Evolutionary conservation across 2,329 filamentous ascomycete species (phyloP), one percentile per base, ranked within the genome.

Genomic region (Beauveria pseudobassiana): DNA sequence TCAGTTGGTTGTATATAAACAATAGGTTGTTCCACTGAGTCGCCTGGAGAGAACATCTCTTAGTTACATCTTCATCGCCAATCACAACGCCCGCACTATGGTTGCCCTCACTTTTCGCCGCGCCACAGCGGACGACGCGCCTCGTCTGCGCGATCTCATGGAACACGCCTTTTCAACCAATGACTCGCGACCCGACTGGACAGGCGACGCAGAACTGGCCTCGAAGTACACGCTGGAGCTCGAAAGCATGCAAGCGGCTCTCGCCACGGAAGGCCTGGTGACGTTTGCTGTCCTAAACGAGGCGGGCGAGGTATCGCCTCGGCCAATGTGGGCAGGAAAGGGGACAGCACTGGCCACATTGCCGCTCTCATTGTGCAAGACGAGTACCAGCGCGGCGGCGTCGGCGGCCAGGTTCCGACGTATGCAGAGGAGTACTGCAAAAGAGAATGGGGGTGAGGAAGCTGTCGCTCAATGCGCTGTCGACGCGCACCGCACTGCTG

Each of bases 161-260:
- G 69, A 78, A 56, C 65, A 71, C 14, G 75, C 77, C 0, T 79
- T 79, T 52, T 75, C 74, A 40, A 69, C 75, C 50, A 68, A 72
- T 3, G 76, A 78, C 48, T 72, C 63, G 62, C 67, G 76, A 54
- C 62, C 69, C 59, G 63, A 67, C 62, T 76, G 74, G 74, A 72
- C 73, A 0, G 76, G 69, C 4, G 67, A 75, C 59, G 66, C 71
- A 40, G 69, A 69, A 83, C 80, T 92, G 8, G 89, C 84, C 50
- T 89, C 87, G 12, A 85, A 80, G 55, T 91, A 90, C 74, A 87
- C 83, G 2, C 87, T 88, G 2, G 80, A 82, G 55, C 87, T 90
- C 68, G 83, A 87, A 62, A 84, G 88, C 69, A 72, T 80, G 22
- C 85, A 85, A 0, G 84, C 88, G 12, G 82, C 76, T 4, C 75